phyloP scores from a whole-genome alignment of 2,329 filamentous ascomycete genomes.

The Didymella pomorum region DNA sequence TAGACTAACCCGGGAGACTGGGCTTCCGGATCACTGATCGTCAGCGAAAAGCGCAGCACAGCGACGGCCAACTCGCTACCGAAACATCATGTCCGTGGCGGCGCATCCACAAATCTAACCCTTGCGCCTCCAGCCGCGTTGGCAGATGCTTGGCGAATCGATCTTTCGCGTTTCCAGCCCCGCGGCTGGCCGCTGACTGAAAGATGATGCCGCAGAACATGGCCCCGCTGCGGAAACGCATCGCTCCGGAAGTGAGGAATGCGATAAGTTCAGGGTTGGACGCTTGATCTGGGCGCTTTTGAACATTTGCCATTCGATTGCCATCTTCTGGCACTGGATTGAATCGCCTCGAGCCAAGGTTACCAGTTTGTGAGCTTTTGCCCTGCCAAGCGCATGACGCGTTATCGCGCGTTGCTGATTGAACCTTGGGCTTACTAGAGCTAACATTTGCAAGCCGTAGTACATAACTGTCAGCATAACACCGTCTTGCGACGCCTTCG shows the following conservation, averaged over 20 bases:
- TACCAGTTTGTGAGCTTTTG: conserved; percentile 4
- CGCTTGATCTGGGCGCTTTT: neutral
- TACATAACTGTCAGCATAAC: conserved; percentile 18
- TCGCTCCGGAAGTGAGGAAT: conserved; percentile 5
- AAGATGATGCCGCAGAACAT: conserved; percentile 5
- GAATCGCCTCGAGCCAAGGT: neutral
- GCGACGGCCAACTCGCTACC: conserved; percentile 6
- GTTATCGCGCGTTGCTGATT: conserved; percentile 12
- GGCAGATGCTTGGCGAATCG: conserved; percentile 13
- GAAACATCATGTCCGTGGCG: neutral
- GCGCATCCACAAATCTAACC: conserved; percentile 2
- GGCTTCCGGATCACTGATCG: conserved; percentile 9
- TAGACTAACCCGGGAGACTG: conserved; percentile 5
- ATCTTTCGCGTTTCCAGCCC: conserved; percentile 11
- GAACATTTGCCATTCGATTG: neutral
- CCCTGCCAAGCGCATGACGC: conserved; percentile 20
- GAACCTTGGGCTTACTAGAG: conserved; percentile 14
- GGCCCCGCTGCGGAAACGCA: conserved; percentile 13
- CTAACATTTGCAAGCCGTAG: conserved; percentile 11
- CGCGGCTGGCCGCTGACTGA: conserved; percentile 7
- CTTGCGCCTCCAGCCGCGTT: conserved; percentile 7
- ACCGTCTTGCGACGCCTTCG: conserved; percentile 9
- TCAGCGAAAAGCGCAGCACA: neutral
- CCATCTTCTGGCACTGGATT: neutral
- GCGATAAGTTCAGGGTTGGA: neutral